A percentile compares a stretch with the other conserved stretches of the same genome.
Evolutionary conservation across 2,329 filamentous ascomycete species (phyloP).

Genomic region (Phialocephala sp.): DNA sequence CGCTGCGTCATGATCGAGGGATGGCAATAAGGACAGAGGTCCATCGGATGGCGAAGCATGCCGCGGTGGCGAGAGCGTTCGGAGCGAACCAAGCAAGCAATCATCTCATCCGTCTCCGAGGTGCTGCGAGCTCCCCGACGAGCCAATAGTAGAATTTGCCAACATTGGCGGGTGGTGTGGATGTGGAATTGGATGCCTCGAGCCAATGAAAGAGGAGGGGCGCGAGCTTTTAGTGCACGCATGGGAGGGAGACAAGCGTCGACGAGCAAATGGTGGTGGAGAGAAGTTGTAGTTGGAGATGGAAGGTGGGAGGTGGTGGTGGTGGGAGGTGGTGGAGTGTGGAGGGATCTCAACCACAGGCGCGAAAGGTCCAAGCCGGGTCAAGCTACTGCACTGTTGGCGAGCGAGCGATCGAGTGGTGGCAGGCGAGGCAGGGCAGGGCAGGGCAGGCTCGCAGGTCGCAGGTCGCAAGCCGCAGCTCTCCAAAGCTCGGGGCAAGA

Average conservation of each 20-base stretch:
- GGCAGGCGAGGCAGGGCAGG: no score
- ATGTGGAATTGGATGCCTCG: background rate
- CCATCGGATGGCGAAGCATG: background rate
- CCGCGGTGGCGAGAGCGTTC: background rate
- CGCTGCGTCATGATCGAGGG: background rate
- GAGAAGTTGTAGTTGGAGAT: background rate
- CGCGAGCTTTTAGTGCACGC: background rate
- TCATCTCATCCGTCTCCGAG: background rate
- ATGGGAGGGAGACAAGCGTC: background rate
- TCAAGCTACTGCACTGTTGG: background rate
- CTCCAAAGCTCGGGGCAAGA: background rate
- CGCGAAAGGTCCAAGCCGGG: background rate
- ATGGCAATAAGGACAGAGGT: background rate
- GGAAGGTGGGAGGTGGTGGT: background rate
- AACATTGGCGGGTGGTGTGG: background rate
- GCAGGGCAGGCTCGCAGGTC: no score
- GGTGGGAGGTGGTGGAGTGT: no score
- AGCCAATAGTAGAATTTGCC: slow-evolving; percentile 7
- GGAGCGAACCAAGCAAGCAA: background rate
- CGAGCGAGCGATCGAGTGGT: no score
- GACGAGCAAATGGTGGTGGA: background rate
- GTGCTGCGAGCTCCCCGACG: background rate
- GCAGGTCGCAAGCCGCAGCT: background rate
- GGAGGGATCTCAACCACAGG: background rate
- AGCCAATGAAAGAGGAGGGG: background rate